A percentile compares a stretch with the other conserved stretches of the same genome.
These are phyloP conservation scores for Boletus coccyginus DNA, from an alignment of 768 basidiomycete genomes.

Conservation along the genomic window DNA sequence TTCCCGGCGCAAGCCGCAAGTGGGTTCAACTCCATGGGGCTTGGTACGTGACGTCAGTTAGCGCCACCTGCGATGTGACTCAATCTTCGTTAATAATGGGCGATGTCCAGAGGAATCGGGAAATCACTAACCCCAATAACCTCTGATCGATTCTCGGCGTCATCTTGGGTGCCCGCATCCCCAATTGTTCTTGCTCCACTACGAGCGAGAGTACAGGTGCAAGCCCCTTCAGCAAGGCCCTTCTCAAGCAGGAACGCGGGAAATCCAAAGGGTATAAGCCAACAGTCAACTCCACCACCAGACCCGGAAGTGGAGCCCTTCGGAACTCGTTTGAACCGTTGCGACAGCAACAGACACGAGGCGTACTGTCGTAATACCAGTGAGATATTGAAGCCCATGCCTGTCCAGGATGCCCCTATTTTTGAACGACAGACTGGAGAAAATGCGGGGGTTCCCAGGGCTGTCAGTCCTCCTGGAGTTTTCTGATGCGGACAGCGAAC, in stretches of 20 bases:
- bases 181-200: neutral
- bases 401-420: neutral
- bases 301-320: neutral
- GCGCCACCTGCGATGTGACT: neutral
- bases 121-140: neutral
- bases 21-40: neutral
- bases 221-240: neutral
- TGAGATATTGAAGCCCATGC: neutral
- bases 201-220: neutral
- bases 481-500: neutral
- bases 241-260: neutral
- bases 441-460: neutral
- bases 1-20: neutral
- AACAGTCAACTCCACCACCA: neutral
- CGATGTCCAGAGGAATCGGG: no score
- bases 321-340: neutral
- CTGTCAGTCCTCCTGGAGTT: neutral
- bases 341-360: neutral
- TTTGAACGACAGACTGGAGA: neutral
- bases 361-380: neutral
- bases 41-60: slow-evolving; percentile 2
- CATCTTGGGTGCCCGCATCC: no score
- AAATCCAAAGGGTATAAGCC: neutral
- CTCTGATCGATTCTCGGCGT: neutral
- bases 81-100: no score